Evolutionary conservation across 495 filamentous ascomycete genomes (phyloP), one percentile per base, ranked within the genome.

Genomic region (Pyrenopolyporus hunteri): DNA sequence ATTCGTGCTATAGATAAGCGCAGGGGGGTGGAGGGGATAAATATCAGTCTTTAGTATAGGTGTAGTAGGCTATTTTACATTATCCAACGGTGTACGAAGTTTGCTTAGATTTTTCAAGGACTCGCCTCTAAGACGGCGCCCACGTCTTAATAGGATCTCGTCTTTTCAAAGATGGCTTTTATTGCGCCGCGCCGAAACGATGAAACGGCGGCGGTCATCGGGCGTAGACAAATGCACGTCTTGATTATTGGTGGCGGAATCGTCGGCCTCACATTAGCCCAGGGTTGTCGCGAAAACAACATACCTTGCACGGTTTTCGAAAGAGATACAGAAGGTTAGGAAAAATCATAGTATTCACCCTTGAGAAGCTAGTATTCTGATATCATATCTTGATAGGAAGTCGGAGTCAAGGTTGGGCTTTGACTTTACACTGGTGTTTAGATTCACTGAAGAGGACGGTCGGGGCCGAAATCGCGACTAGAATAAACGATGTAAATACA

Each of bases 181-280:
- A n/a, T n/a, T n/a, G n/a, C n/a, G n/a, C n/a, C n/a, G n/a, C n/a
- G n/a, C n/a, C n/a, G n/a, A n/a, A n/a, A n/a, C n/a, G n/a, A n/a
- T n/a, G n/a, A n/a, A n/a, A n/a, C n/a, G n/a, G n/a, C n/a, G n/a
- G n/a, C n/a, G n/a, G n/a, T n/a, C n/a, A n/a, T n/a, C 31, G 2
- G 13, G 7, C 31, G 9, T 2, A n/a, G 31, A 10, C 9, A 10
- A 25, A 60, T 65, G n/a, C 73, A 68, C 20, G 70, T 87, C 14
- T 58, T 87, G 39, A 84, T 87, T 67, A 71, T 83, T 54, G 85
- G 85, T 1, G 85, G 80, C 11, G 85, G 85, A 14, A 77, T 88
- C 55, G 82, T 80, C 19, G 84, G 85, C 32, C 76, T 86, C 7
- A 73, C 82, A 3, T 73, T 88, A 9, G 85, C 84, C 2, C 85